phyloP scores from a whole-genome alignment of 495 filamentous ascomycete species.

The Aspergillus carlsbadensis region DNA sequence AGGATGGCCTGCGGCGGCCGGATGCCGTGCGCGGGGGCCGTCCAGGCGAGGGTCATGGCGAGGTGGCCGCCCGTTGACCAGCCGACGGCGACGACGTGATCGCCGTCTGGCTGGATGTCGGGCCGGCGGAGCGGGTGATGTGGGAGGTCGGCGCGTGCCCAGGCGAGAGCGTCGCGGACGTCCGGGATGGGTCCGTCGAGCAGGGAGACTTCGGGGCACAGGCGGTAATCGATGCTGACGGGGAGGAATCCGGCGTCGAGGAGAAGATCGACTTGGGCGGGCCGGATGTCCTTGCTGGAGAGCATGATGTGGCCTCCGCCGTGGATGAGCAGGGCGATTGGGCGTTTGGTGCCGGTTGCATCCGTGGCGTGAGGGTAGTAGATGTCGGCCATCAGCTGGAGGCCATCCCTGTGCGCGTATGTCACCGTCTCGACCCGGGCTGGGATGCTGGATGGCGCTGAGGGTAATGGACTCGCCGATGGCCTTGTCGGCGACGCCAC shows the following conservation, averaged over 20 bases:
- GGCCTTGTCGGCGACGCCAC: neutral
- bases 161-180: constrained; percentile 43
- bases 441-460: neutral
- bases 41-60: constrained; percentile 49
- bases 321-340: constrained; percentile 35
- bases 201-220: constrained; percentile 50
- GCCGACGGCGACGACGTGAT: constrained; percentile 48
- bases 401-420: neutral
- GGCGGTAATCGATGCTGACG: constrained; percentile 54
- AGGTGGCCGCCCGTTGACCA: constrained; percentile 59
- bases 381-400: constrained; percentile 33
- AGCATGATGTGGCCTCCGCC: constrained; percentile 53
- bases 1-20: constrained; percentile 48
- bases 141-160: constrained; percentile 44
- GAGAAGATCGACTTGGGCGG: constrained; percentile 38
- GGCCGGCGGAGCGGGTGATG: constrained; percentile 17
- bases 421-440: neutral
- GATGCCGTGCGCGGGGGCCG: constrained; percentile 26
- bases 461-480: neutral
- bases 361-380: constrained; percentile 33
- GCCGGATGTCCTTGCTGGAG: constrained; percentile 45
- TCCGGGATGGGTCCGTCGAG: constrained; percentile 53
- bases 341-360: neutral
- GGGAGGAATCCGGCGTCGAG: constrained; percentile 48
- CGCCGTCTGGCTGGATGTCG: constrained; percentile 33